Evolutionary conservation across 352 stramenopile species (phyloP), one percentile per base, ranked within the genome.

Genomic region (Phytopythium litorale): DNA sequence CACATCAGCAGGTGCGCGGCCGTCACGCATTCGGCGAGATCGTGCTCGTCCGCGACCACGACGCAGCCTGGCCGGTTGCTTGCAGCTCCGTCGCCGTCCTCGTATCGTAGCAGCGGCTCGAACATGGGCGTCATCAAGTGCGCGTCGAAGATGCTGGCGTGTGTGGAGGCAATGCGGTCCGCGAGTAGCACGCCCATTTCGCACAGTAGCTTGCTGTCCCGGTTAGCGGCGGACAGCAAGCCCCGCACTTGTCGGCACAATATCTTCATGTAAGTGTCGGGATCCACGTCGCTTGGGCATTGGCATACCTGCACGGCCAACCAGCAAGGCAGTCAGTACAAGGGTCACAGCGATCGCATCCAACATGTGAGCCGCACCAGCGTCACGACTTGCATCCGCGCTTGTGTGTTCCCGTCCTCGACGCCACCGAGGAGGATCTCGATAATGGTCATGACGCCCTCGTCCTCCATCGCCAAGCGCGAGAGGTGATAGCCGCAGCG

Each of bases 341-440:
- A 37, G 30, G 8, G 7, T 25, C n/a, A 25, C 32, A 25, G 7
- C 35, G 7, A 4, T 28, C 23, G 19, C 25, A 35, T 32, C 7
- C 25, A 48, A 40, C 13, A 49, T 15, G 12, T 1, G 42, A 16
- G 23, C 48, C 62, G 28, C 61, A 88, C 77, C 52, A 96, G 65
- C 45, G 67, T 89, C 9, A 79, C 84, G 57, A 96, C 84, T 60
- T 94, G 85, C 64, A 94, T 76, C 49, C 85, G 78, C 38, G 87
- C 87, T 67, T 93, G 87, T 1, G 87, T 94, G 64, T 94, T 93
- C 62, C 87, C 87, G 42, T 92, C 85, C 28, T 92, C 84, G 28
- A 96, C 85, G 0, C 70, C 66, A 28, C 79, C 73, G 15, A 94
- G 73, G 7, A 96, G 65, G 74, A 93, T 89, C 56, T 96, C 87